These are phyloP conservation scores for Termitomyces titanicus DNA, from an alignment of 768 basidiomycete species.

Conservation along the genomic window DNA sequence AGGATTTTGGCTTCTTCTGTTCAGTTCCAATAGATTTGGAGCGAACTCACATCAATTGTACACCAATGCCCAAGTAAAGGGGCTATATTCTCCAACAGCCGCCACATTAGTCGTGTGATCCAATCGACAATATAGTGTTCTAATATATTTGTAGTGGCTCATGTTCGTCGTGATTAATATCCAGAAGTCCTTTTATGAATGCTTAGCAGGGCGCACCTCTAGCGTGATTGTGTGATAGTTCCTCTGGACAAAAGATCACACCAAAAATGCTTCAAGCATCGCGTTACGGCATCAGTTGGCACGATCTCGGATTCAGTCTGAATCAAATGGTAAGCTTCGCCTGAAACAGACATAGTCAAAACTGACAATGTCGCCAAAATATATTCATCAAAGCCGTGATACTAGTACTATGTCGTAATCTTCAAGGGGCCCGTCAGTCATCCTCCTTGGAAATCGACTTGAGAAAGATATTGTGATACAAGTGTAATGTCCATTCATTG, in stretches of 20 bases:
- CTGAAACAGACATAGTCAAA: neutral
- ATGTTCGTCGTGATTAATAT: too few species aligned
- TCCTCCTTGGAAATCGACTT: slow-evolving; percentile 7
- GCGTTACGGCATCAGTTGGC: neutral
- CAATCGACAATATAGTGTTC: neutral
- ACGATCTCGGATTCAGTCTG: neutral
- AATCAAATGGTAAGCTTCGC: neutral
- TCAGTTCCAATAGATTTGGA: slow-evolving; percentile 62
- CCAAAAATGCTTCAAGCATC: neutral
- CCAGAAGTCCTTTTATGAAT: too few species aligned
- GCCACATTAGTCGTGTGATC: neutral
- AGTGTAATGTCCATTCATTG: slow-evolving; percentile 22
- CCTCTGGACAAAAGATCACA: too few species aligned
- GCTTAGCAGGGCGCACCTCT: too few species aligned
- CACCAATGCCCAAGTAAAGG: slow-evolving; percentile 46
- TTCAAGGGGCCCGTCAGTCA: neutral
- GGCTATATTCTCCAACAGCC: neutral
- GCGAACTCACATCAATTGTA: slow-evolving; percentile 68
- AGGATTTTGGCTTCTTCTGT: slow-evolving; percentile 70
- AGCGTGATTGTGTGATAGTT: too few species aligned
- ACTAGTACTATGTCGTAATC: neutral
- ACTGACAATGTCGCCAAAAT: neutral
- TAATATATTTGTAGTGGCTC: neutral
- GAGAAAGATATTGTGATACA: slow-evolving; percentile 19
- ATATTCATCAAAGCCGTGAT: neutral